phyloP scores from a whole-genome alignment of 2,329 filamentous ascomycete species.

The Pseudocercospora crystallina region DNA sequence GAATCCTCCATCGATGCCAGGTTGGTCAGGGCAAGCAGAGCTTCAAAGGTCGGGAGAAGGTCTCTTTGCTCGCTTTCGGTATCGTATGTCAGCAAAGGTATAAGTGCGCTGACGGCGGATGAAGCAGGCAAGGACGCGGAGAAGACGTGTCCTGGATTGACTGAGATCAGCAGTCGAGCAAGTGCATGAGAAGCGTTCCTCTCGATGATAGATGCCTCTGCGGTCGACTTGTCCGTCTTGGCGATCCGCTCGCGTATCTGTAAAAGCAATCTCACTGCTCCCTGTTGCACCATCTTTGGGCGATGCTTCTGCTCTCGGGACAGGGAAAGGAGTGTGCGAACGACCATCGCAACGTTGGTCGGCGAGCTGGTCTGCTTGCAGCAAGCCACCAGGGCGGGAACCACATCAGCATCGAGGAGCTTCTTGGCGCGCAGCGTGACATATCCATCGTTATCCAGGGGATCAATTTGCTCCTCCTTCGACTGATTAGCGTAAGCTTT shows the following conservation, averaged over 20 bases:
- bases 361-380: constrained; percentile 50
- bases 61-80: constrained; percentile 63
- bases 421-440: constrained; percentile 73
- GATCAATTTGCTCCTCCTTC: constrained; percentile 61
- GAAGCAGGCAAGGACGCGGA: constrained; percentile 69
- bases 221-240: constrained; percentile 43
- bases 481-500: constrained; percentile 91
- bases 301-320: constrained; percentile 72
- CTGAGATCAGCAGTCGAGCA: constrained; percentile 67
- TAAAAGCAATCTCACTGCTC: constrained; percentile 82
- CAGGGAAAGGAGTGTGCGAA: constrained; percentile 75
- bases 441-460: constrained; percentile 72
- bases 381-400: constrained; percentile 69
- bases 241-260: constrained; percentile 65
- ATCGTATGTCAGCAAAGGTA: constrained; percentile 69
- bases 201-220: constrained; percentile 32
- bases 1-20: constrained; percentile 72
- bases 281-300: constrained; percentile 84
- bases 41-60: constrained; percentile 85
- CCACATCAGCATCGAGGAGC: constrained; percentile 75
- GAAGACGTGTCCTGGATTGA: constrained; percentile 68
- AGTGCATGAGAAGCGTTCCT: constrained; percentile 35
- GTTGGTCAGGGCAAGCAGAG: constrained; percentile 89
- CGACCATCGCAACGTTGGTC: constrained; percentile 69
- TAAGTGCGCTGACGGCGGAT: constrained; percentile 79